Conservation (phyloP, 495 filamentous ascomycete species). For the Aspergillus leporis region DNA sequence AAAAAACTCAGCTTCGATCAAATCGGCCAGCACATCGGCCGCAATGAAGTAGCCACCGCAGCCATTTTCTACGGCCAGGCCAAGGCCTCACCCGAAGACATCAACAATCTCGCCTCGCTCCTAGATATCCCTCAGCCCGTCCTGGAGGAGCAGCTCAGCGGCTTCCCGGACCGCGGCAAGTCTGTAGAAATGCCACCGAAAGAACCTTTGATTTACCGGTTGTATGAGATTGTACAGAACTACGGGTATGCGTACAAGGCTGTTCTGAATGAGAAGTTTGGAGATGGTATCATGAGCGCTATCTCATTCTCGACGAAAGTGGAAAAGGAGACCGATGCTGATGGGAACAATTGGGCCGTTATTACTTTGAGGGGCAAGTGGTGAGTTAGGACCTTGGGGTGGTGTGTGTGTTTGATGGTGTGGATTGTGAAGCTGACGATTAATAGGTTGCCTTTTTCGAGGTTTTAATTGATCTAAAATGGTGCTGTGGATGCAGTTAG, state of each 20-base stretch:
- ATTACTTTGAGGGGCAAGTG: constrained; percentile 95
- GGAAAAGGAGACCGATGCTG: constrained; percentile 89
- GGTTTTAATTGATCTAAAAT: constrained; percentile 49
- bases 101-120: constrained; percentile 65
- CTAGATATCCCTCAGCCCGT: constrained; percentile 60
- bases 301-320: constrained; percentile 92
- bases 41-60: constrained; percentile 86
- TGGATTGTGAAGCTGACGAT: constrained; percentile 7
- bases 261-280: constrained; percentile 97
- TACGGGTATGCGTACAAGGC: constrained; percentile 98
- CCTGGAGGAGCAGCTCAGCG: constrained; percentile 63
- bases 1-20: constrained; percentile 77
- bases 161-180: constrained; percentile 82
- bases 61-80: constrained; percentile 96
- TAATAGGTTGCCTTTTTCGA: constrained; percentile 61
- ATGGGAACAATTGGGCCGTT: constrained; percentile 80
- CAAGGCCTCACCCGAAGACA: constrained; percentile 74
- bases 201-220: constrained; percentile 89
- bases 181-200: constrained; percentile 89
- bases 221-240: constrained; percentile 98
- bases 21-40: constrained; percentile 74
- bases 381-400: constrained; percentile 43
- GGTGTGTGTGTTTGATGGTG: too few relatives aligned
- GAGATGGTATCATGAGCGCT: constrained; percentile 98
- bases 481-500: not conserved